phyloP scores from a whole-genome alignment of 2,329 filamentous ascomycete species.

The Penicillium nordicum region DNA sequence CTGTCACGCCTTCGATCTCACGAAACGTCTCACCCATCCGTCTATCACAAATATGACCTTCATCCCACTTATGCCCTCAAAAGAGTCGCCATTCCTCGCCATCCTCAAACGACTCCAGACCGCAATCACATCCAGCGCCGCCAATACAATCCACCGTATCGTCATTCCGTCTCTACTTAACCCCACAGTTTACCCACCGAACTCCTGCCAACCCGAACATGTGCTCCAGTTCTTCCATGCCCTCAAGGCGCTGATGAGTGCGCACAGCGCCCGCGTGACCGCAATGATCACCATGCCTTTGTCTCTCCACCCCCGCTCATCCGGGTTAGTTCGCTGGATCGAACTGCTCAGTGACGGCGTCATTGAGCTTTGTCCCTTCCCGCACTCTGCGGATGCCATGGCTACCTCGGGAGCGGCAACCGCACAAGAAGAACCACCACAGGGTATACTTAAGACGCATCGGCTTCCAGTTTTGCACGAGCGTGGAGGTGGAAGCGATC shows the following conservation, averaged over 20 bases:
- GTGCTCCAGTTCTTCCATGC: conserved; percentile 78
- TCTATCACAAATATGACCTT: conserved; percentile 53
- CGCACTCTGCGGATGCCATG: conserved; percentile 53
- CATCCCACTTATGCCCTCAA: conserved; percentile 44
- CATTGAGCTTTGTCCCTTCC: conserved; percentile 75
- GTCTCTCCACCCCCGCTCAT: conserved; percentile 70
- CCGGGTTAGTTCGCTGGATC: conserved; percentile 78
- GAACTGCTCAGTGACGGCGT: conserved; percentile 83
- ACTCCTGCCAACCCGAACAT: conserved; percentile 65
- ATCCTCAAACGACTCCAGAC: conserved; percentile 61
- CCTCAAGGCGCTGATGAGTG: conserved; percentile 70
- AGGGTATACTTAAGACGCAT: conserved; percentile 82
- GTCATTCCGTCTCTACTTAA: conserved; percentile 82
- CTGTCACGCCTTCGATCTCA: conserved; percentile 71
- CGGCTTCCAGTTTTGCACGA: conserved; percentile 82
- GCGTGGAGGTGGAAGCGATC: conserved; percentile 73
- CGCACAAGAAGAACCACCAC: conserved; percentile 68
- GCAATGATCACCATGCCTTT: conserved; percentile 74
- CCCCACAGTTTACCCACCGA: conserved; percentile 74
- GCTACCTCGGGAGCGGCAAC: conserved; percentile 54
- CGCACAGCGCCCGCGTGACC: conserved; percentile 62
- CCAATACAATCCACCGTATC: conserved; percentile 69
- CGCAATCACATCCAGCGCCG: conserved; percentile 56
- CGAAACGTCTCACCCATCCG: conserved; percentile 60
- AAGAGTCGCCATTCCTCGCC: conserved; percentile 56